phyloP scores from a whole-genome alignment of 2,329 filamentous ascomycete genomes.

The Epichloe hybrida region DNA sequence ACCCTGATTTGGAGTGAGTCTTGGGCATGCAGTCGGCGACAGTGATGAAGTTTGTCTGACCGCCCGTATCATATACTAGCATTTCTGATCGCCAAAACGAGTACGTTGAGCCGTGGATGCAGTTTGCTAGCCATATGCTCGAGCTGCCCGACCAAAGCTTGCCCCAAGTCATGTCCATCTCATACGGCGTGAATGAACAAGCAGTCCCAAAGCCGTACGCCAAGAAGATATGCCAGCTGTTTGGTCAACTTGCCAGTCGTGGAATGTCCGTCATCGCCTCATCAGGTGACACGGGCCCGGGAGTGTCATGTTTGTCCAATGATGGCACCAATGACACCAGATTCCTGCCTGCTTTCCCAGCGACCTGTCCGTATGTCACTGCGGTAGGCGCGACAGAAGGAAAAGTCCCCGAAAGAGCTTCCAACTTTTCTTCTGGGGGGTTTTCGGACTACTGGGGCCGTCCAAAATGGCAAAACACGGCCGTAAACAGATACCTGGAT shows the following conservation, averaged over 20 bases:
- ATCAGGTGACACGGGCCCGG: conserved; percentile 41
- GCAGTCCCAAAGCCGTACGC: conserved; percentile 46
- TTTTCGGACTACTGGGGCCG: conserved; percentile 34
- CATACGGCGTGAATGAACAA: conserved; percentile 58
- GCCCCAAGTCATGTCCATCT: conserved; percentile 53
- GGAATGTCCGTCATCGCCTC: conserved; percentile 55
- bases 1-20: conserved; percentile 22
- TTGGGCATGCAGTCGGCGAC: not conserved
- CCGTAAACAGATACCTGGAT: conserved; percentile 30
- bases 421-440: conserved; percentile 37
- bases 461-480: conserved; percentile 31
- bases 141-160: conserved; percentile 37
- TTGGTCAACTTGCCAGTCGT: conserved; percentile 50
- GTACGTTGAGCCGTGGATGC: conserved; percentile 53
- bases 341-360: conserved; percentile 23
- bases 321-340: conserved; percentile 19
- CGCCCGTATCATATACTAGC: conserved; percentile 2
- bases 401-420: conserved; percentile 36
- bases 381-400: conserved; percentile 44
- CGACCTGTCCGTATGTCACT: conserved; percentile 46
- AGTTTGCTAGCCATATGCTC: conserved; percentile 47
- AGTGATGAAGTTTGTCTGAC: not conserved
- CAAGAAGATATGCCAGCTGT: conserved; percentile 36
- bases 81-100: conserved; percentile 17
- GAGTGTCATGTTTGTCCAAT: conserved; percentile 22